Base-by-base conservation (phyloP, 2,329 filamentous ascomycete species). In the Sporothrix globosa region DNA sequence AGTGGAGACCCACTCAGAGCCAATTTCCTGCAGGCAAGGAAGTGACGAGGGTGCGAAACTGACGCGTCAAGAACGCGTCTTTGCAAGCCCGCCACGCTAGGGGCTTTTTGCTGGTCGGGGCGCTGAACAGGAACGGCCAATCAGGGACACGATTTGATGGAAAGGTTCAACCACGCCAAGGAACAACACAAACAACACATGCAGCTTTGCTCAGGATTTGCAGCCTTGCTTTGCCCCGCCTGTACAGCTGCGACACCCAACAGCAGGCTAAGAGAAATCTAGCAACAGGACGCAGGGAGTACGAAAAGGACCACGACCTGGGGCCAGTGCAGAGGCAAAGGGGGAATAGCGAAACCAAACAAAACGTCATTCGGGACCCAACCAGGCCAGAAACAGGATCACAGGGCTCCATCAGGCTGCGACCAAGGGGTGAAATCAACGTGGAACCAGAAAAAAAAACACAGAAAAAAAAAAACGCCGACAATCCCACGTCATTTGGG, bases 11-110 rank as follows among this genome's bases (percentile, higher is more conserved):
- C 50, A 50, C 69, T 30, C 24, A 14, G 24, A 19, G 46, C 63
- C 63, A 52, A 50, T 69, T 34, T 69, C 50, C 58, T 46, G 34
- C 30, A 39, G 67, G 41, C 67, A 63, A 50, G 27, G n/a, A 19
- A 46, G 24, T 69, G 46, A 30, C 10, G 34, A 63, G 19, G 56
- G 21, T 63, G 68, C 68, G 68, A 73, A 73, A 72, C 52, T 70
- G 71, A 73, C 73, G 73, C 73, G 73, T 73, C 44, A 1, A 27
- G 50, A 48, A 71, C 72, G 72, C 72, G 72, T 73, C 61, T 50
- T 17, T 2, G 14, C 39, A 58, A 4, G 24, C 13, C 27, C 17
- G 24, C 21, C 34, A 30, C 70, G 68, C 68, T 67, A 58, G 34
- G 14, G n/a, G 44, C 34, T 58, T 46, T 48, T 39, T 69, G 30